These are phyloP conservation scores for Sporothrix pseudoabietina DNA, from an alignment of 2,329 filamentous ascomycete species.

Conservation along the genomic window DNA sequence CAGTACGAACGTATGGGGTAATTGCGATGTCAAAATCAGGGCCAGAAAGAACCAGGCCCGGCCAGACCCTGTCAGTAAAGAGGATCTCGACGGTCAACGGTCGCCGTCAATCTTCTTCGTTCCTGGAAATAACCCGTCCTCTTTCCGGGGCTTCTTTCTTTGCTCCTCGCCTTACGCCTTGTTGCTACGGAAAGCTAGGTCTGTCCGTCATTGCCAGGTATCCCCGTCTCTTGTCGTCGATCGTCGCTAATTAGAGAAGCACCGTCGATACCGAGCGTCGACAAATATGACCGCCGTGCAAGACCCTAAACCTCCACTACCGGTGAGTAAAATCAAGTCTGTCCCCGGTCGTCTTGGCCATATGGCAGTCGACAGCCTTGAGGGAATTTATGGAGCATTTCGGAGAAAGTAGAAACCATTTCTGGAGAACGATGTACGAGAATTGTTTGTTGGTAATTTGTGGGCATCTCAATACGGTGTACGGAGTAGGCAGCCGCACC, in stretches of 20 bases:
- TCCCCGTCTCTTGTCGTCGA: background rate
- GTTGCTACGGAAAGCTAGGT: background rate
- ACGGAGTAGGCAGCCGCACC: background rate
- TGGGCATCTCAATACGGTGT: background rate
- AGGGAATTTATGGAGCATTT: background rate
- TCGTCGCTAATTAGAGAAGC: background rate
- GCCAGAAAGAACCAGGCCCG: background rate
- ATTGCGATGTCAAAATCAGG: background rate
- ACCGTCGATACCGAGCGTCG: background rate
- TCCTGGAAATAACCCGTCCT: background rate
- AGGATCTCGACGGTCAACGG: background rate
- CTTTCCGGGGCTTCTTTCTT: background rate
- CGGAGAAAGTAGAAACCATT: background rate
- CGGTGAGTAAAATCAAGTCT: background rate
- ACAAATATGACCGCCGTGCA: background rate
- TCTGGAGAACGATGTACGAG: background rate
- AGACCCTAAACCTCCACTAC: background rate
- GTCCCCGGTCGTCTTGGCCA: background rate
- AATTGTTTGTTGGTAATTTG: background rate
- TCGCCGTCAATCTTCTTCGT: background rate
- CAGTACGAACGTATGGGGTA: background rate
- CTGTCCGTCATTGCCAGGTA: background rate
- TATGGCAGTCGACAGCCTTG: background rate
- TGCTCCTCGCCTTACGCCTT: background rate
- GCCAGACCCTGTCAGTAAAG: background rate